Conservation (phyloP, 2,329 filamentous ascomycete genomes). For the Exutisphaerella laricina region DNA sequence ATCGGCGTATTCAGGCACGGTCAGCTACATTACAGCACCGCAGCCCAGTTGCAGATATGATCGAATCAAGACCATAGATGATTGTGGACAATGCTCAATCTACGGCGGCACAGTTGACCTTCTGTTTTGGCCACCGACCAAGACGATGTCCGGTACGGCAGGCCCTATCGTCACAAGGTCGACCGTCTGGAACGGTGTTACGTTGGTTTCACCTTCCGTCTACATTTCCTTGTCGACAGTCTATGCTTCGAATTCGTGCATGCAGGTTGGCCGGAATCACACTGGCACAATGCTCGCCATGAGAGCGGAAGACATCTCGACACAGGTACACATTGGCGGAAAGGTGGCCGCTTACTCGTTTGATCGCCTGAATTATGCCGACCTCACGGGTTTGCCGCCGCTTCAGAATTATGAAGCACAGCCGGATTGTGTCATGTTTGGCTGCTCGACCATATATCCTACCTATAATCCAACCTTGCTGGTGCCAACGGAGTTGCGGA, state of each 20-base stretch:
- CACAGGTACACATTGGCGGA: conserved; percentile 11
- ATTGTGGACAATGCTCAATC: conserved; percentile 15
- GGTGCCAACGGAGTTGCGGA: conserved; percentile 11
- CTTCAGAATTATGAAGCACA: conserved; percentile 11
- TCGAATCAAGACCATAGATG: background rate
- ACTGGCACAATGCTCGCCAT: conserved; percentile 14
- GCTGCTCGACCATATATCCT: conserved; percentile 14
- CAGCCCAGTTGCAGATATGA: conserved; percentile 10
- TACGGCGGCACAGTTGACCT: conserved; percentile 18
- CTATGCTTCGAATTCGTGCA: conserved; percentile 16
- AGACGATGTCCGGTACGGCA: background rate
- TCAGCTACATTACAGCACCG: conserved; percentile 5
- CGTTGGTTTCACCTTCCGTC: conserved; percentile 16
- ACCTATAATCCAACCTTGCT: conserved; percentile 13
- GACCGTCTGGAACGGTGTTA: conserved; percentile 6
- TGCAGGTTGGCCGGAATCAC: conserved; percentile 9
- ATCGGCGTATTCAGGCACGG: background rate
- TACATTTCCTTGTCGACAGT: conserved; percentile 17
- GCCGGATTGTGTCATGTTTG: conserved; percentile 12
- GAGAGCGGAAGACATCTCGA: conserved; percentile 10
- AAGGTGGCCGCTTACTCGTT: conserved; percentile 8
- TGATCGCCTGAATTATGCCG: conserved; percentile 10
- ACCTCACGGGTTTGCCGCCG: conserved; percentile 12
- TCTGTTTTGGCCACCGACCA: conserved; percentile 16
- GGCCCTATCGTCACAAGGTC: conserved; percentile 2